phyloP scores from a whole-genome alignment of 768 basidiomycete species.

The Phlebiopsis flavidoalba region DNA sequence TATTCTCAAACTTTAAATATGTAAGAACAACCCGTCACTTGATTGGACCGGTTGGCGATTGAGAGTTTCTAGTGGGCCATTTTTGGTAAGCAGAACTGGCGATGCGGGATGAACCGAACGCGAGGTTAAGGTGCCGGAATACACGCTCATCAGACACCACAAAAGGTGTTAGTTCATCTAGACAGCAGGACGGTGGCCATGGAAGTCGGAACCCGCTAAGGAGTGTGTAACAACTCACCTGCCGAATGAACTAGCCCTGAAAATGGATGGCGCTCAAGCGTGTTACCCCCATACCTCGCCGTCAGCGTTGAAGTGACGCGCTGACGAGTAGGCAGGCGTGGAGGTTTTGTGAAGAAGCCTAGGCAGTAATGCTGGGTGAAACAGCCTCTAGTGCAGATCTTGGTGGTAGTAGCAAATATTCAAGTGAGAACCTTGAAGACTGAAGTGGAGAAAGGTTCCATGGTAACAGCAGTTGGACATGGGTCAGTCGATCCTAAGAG shows the following conservation, averaged over 20 bases:
- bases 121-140: conserved; percentile 79
- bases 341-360: conserved; percentile 77
- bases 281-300: conserved; percentile 83
- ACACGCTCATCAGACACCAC: conserved; percentile 81
- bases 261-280: conserved; percentile 89
- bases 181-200: conserved; percentile 87
- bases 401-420: conserved; percentile 88
- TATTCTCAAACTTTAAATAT: conserved; percentile 71
- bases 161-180: conserved; percentile 83
- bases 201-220: conserved; percentile 83
- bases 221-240: conserved; percentile 88
- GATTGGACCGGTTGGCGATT: conserved; percentile 47
- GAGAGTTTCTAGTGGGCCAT: conserved; percentile 70
- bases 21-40: conserved; percentile 52
- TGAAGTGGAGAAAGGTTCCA: conserved; percentile 87
- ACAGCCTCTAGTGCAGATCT: conserved; percentile 83
- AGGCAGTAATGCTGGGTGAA: conserved; percentile 69
- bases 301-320: conserved; percentile 66
- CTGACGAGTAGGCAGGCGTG: conserved; percentile 76
- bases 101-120: conserved; percentile 68
- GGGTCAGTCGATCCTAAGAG: conserved; percentile 83
- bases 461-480: conserved; percentile 85
- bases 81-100: conserved; percentile 72
- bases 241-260: conserved; percentile 89
- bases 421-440: conserved; percentile 83